A percentile compares a stretch with the other conserved stretches of the same genome.
phyloP scores from a whole-genome alignment of 345 rosid species.

The Pistacia integerrima region DNA sequence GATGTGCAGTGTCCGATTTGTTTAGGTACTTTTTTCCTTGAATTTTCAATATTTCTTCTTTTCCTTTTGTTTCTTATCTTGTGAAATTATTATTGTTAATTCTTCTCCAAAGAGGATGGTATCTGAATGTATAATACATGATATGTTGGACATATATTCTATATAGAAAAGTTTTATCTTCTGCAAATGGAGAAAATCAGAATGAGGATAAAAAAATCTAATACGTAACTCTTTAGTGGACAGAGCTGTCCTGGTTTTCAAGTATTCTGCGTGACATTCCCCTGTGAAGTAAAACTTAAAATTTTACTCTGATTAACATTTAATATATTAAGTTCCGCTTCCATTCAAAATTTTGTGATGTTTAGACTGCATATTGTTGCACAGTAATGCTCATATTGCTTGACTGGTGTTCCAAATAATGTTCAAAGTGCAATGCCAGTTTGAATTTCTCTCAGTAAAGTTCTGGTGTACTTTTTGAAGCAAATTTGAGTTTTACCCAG shows the following conservation, averaged over 20 bases:
- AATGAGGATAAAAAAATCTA: background rate
- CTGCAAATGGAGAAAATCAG: background rate
- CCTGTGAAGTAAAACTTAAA: background rate
- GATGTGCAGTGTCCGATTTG: constrained; percentile 94
- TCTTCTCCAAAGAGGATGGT: background rate
- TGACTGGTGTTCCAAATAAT: background rate
- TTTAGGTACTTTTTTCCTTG: constrained; percentile 55
- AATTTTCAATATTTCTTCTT: constrained; percentile 10
- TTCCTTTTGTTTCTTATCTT: background rate
- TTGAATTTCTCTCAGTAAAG: background rate
- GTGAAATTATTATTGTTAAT: background rate
- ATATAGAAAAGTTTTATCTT: background rate
- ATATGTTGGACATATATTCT: background rate
- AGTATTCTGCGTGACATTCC: background rate
- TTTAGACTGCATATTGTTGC: background rate
- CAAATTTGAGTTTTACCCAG: background rate
- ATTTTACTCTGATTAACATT: background rate
- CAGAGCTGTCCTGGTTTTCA: background rate
- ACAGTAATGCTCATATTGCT: background rate
- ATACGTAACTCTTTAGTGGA: background rate
- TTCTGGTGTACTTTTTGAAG: background rate
- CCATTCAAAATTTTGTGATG: background rate
- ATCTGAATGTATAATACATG: background rate
- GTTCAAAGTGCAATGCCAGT: background rate
- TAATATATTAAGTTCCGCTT: background rate